These are phyloP conservation scores for Neoboletus magnificus DNA, from an alignment of 768 basidiomycete species.

Conservation along the genomic window DNA sequence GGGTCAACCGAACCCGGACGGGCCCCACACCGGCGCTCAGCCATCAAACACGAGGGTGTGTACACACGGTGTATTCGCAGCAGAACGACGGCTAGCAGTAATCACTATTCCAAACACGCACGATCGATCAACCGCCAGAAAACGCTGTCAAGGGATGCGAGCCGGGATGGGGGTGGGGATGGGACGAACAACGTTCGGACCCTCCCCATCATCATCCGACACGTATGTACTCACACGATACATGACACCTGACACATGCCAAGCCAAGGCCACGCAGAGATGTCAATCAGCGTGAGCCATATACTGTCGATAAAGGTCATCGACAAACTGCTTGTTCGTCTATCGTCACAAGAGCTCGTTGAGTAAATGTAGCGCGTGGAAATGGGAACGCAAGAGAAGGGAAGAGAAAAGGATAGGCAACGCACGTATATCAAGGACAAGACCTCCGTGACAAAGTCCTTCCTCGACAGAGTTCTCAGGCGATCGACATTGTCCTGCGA, in stretches of 20 bases:
- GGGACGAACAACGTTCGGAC: not conserved
- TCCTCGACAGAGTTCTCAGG: constrained; percentile 39
- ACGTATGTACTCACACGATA: not conserved
- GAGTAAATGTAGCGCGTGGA: not conserved
- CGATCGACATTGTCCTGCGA: constrained; percentile 15
- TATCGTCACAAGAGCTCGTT: constrained; percentile 21
- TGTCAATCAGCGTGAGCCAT: constrained; percentile 16
- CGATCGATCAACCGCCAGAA: constrained; percentile 1
- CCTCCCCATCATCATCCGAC: not conserved
- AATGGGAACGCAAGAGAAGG: not conserved
- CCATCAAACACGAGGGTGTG: too few relatives aligned
- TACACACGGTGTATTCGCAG: constrained; percentile 10
- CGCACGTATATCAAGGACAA: constrained; percentile 60
- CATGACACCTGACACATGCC: not conserved
- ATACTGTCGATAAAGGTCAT: constrained; percentile 57
- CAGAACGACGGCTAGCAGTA: constrained; percentile 7
- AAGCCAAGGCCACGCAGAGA: not conserved
- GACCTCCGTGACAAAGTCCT: constrained; percentile 58
- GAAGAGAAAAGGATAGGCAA: not conserved
- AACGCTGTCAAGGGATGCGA: constrained; percentile 1
- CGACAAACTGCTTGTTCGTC: constrained; percentile 67
- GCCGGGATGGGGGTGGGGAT: not conserved
- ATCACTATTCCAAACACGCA: constrained; percentile 4
- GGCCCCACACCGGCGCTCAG: too few relatives aligned
- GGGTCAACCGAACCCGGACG: too few relatives aligned